phyloP scores from a whole-genome alignment of 2,329 filamentous ascomycete genomes.

The Clonostachys chloroleuca region DNA sequence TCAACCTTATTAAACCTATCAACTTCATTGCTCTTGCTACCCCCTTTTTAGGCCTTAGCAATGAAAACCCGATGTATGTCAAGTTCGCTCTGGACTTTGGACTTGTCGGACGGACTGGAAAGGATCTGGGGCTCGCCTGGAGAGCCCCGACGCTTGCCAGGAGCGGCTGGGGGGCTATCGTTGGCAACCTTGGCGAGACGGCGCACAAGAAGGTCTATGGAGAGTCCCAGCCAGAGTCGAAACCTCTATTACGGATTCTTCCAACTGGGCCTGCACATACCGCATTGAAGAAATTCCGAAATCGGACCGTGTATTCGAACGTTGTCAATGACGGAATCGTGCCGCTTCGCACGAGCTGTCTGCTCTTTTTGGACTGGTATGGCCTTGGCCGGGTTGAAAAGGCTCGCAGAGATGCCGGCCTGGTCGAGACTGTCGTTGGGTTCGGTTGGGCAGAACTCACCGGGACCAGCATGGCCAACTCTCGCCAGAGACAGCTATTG shows the following conservation, averaged over 20 bases:
- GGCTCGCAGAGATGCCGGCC: constrained; percentile 82
- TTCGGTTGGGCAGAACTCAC: constrained; percentile 96
- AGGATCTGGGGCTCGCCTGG: constrained; percentile 94
- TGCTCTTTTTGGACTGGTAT: constrained; percentile 97
- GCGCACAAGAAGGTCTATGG: constrained; percentile 55
- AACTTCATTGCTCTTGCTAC: constrained; percentile 89
- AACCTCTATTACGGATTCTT: constrained; percentile 82
- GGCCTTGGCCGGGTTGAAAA: constrained; percentile 92
- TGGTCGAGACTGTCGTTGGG: constrained; percentile 88
- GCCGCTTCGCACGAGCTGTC: constrained; percentile 86
- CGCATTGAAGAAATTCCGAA: constrained; percentile 82
- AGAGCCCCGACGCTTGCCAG: constrained; percentile 79
- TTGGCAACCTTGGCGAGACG: constrained; percentile 73
- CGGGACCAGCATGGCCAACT: constrained; percentile 51
- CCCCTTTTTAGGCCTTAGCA: constrained; percentile 86
- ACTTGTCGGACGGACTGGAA: constrained; percentile 89
- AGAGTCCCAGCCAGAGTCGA: constrained; percentile 70
- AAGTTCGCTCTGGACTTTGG: constrained; percentile 97
- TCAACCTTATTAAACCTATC: constrained; percentile 77
- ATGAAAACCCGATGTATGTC: constrained; percentile 96
- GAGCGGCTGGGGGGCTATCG: constrained; percentile 84
- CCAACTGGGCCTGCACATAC: constrained; percentile 88
- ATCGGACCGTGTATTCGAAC: constrained; percentile 91
- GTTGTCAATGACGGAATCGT: constrained; percentile 98
- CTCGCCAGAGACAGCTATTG: constrained; percentile 35